Base-by-base conservation (phyloP, 2,329 filamentous ascomycete species). In the Neurospora sp. region DNA sequence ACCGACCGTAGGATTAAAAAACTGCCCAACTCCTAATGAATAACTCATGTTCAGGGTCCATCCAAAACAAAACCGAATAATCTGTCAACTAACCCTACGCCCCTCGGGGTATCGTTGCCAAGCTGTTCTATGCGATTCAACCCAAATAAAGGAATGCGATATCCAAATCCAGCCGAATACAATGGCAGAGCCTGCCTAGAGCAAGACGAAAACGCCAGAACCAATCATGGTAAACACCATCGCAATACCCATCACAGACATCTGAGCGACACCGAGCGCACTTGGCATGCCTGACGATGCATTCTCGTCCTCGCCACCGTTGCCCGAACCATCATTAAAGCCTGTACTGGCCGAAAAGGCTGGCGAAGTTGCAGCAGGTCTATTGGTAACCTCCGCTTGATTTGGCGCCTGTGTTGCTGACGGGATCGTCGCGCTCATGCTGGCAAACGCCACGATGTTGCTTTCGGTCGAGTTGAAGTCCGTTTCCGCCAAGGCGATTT, bases 401-500 rank as follows among this genome's bases (percentile, higher is more conserved):
- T 79, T 80, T 0, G 82, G 78, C 19, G 80, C 83, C 0, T 76
- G 72, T 4, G 83, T 86, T 3, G 85, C 82, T 11, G 82, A 85
- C 1, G 85, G 85, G 39, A 87, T 87, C 2, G 76, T 72, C 0
- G 84, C 85, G 33, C 83, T 81, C 10, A 80, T 77, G 76, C 82
- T 86, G 19, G 81, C 72, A 73, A 87, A 87, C 1, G 84, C 75
- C 1, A 86, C 80, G 38, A 87, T 78, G 69, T 86, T 83, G 52
- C 81, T 82, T 8, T 77, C 73, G 1, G 84, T 85, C 1, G 84
- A 80, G 76, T 87, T 87, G 77, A 88, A 87, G 71, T 86, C 80
- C 11, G 87, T 87, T 17, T 81, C 79, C 4, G 86, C 87, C 23
- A 89, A 77, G 19, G 76, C 86, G 69, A 88, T 80, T 74, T 88